These are phyloP conservation scores for Hypholoma fasciculare DNA, from an alignment of 768 basidiomycete species.

Conservation along the genomic window DNA sequence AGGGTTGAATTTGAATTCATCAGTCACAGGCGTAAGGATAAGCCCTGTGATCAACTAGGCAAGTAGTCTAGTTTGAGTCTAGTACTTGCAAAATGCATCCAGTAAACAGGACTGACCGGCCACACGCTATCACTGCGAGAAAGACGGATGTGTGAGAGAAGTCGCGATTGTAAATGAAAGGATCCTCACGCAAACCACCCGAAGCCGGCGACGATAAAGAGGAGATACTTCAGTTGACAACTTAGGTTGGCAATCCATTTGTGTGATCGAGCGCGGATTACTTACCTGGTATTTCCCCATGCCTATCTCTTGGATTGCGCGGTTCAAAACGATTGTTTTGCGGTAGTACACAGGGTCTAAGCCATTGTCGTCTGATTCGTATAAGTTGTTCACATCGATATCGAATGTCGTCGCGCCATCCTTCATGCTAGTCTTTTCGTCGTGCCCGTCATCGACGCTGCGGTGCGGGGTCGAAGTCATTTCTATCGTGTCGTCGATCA, in stretches of 20 bases:
- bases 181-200: conserved; percentile 71
- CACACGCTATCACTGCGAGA: conserved; percentile 63
- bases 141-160: not conserved
- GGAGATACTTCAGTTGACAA: conserved; percentile 43
- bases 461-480: not conserved
- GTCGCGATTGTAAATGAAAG: no score
- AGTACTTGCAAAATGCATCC: not conserved
- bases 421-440: conserved; percentile 2
- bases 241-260: no score
- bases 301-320: conserved; percentile 64
- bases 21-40: conserved; percentile 60
- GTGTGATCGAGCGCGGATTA: not conserved
- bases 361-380: conserved; percentile 16
- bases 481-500: not conserved
- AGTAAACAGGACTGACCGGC: conserved; percentile 43
- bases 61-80: not conserved
- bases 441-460: not conserved
- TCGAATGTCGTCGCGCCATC: not conserved
- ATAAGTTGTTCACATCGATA: conserved; percentile 15
- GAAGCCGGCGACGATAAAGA: conserved; percentile 71
- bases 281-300: conserved; percentile 70
- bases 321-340: conserved; percentile 57
- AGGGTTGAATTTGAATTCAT: conserved; percentile 61
- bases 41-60: conserved; percentile 61
- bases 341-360: conserved; percentile 60